Percentiles rank a stretch among this genome's conserved stretches.
Conservation (phyloP, 192 early-diverging fungal species). For the Coemansia sp. region DNA sequence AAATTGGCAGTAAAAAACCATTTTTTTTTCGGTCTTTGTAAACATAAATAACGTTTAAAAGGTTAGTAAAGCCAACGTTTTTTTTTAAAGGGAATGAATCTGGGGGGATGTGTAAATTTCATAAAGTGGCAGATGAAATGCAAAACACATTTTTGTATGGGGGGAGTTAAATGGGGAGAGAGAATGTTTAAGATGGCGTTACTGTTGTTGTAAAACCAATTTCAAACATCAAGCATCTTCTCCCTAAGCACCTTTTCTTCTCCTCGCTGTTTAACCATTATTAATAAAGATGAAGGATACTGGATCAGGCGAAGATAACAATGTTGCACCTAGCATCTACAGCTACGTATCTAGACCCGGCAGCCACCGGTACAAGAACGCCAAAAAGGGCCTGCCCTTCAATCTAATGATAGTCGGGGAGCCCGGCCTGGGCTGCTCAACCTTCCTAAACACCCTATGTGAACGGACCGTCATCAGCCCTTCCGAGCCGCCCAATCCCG, state of each 20-base stretch:
- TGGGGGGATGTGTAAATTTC: too few species aligned
- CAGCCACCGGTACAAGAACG: constrained; percentile 82
- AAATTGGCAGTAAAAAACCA: neutral
- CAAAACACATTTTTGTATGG: too few species aligned
- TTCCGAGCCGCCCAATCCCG: constrained; percentile 62
- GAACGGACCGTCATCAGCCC: constrained; percentile 72
- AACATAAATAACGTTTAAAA: too few species aligned
- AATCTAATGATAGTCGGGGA: constrained; percentile 95
- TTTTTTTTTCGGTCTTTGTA: too few species aligned
- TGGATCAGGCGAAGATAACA: constrained; percentile 56
- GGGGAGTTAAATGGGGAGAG: too few species aligned
- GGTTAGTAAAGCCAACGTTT: too few species aligned
- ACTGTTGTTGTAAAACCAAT: too few species aligned
- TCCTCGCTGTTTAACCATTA: neutral
- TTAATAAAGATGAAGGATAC: too few species aligned
- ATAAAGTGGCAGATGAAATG: too few species aligned
- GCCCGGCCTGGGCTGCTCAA: constrained; percentile 95
- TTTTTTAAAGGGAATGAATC: too few species aligned
- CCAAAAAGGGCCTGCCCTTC: constrained; percentile 94
- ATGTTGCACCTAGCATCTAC: constrained; percentile 51
- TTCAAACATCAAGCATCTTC: too few species aligned
- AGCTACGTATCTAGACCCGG: constrained; percentile 52
- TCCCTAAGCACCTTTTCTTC: neutral
- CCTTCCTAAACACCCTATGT: constrained; percentile 98
- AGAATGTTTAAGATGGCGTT: too few species aligned